Base-by-base conservation (phyloP, 2,329 filamentous ascomycete genomes). In the Cordyceps militaris region DNA sequence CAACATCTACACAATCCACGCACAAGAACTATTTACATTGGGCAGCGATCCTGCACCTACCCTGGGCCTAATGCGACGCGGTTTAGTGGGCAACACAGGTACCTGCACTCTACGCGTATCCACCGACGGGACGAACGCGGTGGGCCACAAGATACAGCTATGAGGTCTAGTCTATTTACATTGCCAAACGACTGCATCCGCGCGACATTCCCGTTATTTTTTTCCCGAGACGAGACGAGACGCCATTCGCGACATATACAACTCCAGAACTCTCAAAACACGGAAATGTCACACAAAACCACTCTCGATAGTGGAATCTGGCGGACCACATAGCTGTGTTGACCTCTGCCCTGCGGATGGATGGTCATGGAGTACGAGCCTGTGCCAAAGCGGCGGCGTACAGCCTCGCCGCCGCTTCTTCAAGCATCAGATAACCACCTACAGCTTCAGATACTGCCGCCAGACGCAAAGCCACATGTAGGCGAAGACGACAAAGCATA, bases 311-410 rank as follows among this genome's bases (percentile, higher is more conserved):
- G 38, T 47, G 42, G 43, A 56, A 47, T 21, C 13, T 24, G 51
- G 34, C 43, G 28, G 32, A 42, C n/a, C 34, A 48, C 44, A 40
- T 56, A 49, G 36, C 34, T 46, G 10, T 42, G 13, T 24, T 32
- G 11, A 42, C 32, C 11, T n/a, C 36, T 9, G 13, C 24, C 19
- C 54, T 43, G 23, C 46, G 44, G 46, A 56, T 56, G 54, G 54
- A 56, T 50, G 54, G 46, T 24, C 23, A 58, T 58, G 56, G 56
- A 58, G 9, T n/a, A 47, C 83, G 81, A 85, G 63, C 79, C 78
- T 32, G 77, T 79, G 16, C 65, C 74, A 50, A 91, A 91, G 71
- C 79, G 83, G 67, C 76, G 79, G 61, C 82, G 82, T 40, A 64
- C 70, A 83, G n/a, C 74, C 75, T 68, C 67, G 70, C 62, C 68